These are phyloP conservation scores for Lactarius trivialis DNA, from an alignment of 768 basidiomycete species.

Conservation along the genomic window DNA sequence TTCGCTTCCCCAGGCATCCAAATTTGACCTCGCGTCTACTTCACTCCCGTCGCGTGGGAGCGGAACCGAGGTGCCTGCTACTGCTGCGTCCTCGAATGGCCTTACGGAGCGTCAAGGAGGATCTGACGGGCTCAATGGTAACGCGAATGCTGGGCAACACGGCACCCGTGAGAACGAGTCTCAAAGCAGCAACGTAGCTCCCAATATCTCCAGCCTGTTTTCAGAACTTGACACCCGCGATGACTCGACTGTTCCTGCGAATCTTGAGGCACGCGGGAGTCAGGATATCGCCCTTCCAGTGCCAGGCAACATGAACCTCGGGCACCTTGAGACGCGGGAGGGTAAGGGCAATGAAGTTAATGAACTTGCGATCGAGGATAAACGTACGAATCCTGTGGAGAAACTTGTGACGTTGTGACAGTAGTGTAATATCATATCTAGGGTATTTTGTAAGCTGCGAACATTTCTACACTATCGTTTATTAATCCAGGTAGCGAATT, in stretches of 20 bases:
- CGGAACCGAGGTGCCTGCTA: neutral
- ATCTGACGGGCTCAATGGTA: too few relatives aligned
- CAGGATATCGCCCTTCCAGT: neutral
- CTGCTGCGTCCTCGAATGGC: neutral
- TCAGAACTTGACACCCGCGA: neutral
- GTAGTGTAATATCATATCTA: neutral
- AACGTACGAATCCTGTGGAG: neutral
- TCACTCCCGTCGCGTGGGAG: constrained; percentile 4
- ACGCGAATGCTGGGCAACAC: too few relatives aligned
- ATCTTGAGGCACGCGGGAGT: neutral
- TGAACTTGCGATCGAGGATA: neutral
- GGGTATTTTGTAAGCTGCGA: neutral
- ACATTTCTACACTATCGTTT: neutral
- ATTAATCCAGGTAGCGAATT: neutral
- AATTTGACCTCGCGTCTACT: constrained; percentile 5
- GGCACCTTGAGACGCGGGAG: neutral
- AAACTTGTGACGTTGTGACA: neutral
- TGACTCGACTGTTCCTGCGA: neutral
- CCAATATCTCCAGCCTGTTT: neutral
- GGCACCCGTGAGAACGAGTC: too few relatives aligned
- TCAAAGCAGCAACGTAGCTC: neutral
- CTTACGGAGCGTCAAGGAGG: too few relatives aligned
- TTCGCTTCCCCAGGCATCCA: neutral
- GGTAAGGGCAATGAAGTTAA: neutral
- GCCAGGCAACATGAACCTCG: neutral